Percentiles rank a stretch among this genome's conserved stretches.
These are phyloP conservation scores for Penicillium pulvis DNA, from an alignment of 495 filamentous ascomycete genomes.

Conservation along the genomic window DNA sequence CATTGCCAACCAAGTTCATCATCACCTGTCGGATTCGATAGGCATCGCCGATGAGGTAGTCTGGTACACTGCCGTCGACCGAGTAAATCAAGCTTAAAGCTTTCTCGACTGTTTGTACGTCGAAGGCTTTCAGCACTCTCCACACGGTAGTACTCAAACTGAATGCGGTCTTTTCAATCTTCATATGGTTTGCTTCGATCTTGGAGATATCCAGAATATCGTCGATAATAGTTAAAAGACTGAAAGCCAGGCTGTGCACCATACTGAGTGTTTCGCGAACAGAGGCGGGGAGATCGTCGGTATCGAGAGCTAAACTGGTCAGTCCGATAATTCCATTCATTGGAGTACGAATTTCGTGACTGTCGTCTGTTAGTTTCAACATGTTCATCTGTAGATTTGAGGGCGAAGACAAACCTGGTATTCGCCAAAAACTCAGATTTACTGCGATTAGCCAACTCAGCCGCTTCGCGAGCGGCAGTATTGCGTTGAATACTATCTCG, in stretches of 20 bases:
- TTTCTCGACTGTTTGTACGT: constrained; percentile 87
- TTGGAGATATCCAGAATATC: constrained; percentile 87
- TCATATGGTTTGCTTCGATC: constrained; percentile 77
- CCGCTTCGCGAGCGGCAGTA: constrained; percentile 48
- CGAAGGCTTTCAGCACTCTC: constrained; percentile 62
- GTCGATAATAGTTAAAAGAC: constrained; percentile 78
- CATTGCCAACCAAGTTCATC: constrained; percentile 79
- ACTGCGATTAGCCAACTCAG: constrained; percentile 60
- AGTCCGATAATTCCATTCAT: constrained; percentile 72
- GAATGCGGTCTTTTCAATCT: constrained; percentile 70
- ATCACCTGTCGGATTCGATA: constrained; percentile 77
- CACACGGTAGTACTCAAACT: constrained; percentile 54
- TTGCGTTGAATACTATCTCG: constrained; percentile 57
- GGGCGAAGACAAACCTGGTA: constrained; percentile 64
- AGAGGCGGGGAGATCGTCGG: constrained; percentile 68
- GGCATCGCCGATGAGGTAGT: constrained; percentile 64
- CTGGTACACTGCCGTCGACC: constrained; percentile 48
- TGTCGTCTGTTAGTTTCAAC: constrained; percentile 7
- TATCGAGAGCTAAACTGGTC: constrained; percentile 74
- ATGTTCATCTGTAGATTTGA: not conserved
- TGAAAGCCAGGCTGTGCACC: constrained; percentile 84
- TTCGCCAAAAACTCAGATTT: constrained; percentile 68
- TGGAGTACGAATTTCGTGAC: constrained; percentile 81
- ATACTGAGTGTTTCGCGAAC: constrained; percentile 89
- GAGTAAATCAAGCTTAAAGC: constrained; percentile 56